Percentiles rank a stretch among this genome's conserved stretches.
Evolutionary conservation across 306 rosid species (phyloP).

Genomic region (Sophora flavescens): DNA sequence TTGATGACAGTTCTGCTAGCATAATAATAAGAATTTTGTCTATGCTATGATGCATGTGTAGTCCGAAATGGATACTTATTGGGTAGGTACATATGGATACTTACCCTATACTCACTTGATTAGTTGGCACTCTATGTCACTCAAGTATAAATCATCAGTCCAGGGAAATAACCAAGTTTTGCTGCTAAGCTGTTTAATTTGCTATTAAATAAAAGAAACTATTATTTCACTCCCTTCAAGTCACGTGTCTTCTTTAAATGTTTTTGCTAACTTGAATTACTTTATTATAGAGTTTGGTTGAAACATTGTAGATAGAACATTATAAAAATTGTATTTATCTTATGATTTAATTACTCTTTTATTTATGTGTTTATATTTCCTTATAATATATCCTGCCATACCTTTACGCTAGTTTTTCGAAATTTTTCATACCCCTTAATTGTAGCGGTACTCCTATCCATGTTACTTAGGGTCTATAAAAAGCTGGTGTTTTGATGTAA

Average conservation of each 20-base stretch:
- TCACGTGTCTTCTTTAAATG: background rate
- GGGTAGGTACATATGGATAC: background rate
- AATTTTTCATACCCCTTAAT: background rate
- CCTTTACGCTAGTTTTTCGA: background rate
- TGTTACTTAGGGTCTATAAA: background rate
- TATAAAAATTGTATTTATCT: background rate
- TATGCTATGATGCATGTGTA: background rate
- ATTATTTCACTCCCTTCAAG: background rate
- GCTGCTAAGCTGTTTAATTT: background rate
- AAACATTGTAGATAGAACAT: background rate
- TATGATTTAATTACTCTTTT: background rate
- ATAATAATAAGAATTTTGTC: background rate
- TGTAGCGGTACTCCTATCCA: background rate
- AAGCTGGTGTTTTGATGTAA: conserved; percentile 19
- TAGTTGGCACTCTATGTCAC: background rate
- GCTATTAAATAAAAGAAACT: background rate
- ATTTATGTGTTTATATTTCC: background rate
- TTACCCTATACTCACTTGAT: background rate
- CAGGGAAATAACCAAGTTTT: background rate
- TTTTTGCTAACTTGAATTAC: background rate
- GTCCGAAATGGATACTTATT: background rate
- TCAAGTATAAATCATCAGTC: background rate
- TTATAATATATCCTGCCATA: background rate
- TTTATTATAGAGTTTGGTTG: background rate
- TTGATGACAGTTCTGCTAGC: background rate